Percentiles rank a stretch among this genome's conserved stretches.
Evolutionary conservation across 148 eudicot species (phyloP).

Genomic region (Vaccinium darrowii): DNA sequence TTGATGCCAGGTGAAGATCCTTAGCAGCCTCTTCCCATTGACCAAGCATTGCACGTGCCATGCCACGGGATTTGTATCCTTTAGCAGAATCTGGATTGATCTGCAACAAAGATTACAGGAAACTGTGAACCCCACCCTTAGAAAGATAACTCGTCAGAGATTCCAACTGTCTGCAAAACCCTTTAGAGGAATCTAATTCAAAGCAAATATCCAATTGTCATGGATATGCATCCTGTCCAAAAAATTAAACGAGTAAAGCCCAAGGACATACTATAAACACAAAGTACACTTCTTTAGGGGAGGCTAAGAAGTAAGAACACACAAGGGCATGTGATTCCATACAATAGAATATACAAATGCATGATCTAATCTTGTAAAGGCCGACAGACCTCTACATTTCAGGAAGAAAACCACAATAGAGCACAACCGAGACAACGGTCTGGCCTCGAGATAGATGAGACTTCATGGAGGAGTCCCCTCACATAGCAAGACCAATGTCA

Average conservation of each 20-base stretch:
- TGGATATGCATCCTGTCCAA: neutral
- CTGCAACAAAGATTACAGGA: constrained; percentile 30
- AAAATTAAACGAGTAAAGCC: neutral
- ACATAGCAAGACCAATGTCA: neutral
- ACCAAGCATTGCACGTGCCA: constrained; percentile 90
- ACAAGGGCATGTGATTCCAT: neutral
- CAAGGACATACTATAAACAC: neutral
- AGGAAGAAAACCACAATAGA: neutral
- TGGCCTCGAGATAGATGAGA: neutral
- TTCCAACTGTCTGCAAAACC: constrained; percentile 2
- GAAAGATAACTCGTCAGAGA: constrained; percentile 1
- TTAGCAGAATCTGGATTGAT: constrained; percentile 94
- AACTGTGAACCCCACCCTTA: neutral
- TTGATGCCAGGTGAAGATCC: constrained; percentile 90
- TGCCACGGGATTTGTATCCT: constrained; percentile 82
- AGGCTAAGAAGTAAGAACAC: neutral
- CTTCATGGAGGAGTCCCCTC: neutral
- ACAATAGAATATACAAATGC: neutral
- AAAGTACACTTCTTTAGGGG: neutral
- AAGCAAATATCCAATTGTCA: neutral
- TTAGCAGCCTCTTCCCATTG: constrained; percentile 92
- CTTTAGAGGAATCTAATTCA: neutral
- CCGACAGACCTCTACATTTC: neutral
- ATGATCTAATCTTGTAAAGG: neutral
- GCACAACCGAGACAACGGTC: neutral